Base-by-base conservation (phyloP, 257 asterid species). In the Haberlea rhodopensis region DNA sequence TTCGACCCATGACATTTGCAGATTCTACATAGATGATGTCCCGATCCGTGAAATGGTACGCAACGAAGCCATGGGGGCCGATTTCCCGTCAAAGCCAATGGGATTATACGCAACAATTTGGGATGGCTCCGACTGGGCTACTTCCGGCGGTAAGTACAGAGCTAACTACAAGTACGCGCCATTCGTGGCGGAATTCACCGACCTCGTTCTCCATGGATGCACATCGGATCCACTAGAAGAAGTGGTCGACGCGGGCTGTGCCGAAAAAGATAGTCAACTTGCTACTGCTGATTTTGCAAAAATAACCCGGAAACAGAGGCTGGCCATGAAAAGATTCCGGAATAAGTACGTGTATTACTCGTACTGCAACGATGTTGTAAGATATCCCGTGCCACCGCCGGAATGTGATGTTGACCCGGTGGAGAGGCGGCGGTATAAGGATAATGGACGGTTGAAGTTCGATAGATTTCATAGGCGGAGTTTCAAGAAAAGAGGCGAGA, bases 81-180 rank as follows among this genome's bases (percentile, higher is more conserved):
- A 91, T 75, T 91, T 77, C 58, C 98, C 98, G 19, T 82, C 91
- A n/a, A 91, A 91, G 67, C 98, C 98, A 0, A 91, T 91, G 96
- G 84, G 83, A 25, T 53, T 91, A 28, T 91, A 85, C 52, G 98
- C 98, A 29, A 91, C 98, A 13, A 88, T 91, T 46, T 91, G 98
- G 98, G 98, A 91, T 54, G 98, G 92, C 23, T 91, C 98, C 0
- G 95, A 83, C 52, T 91, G 98, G 98, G 98, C 98, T 26, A 91
- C 98, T 29, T n/a, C n/a, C n/a, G n/a, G n/a, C n/a, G n/a, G n/a
- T n/a, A n/a, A n/a, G n/a, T n/a, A n/a, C n/a, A n/a, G n/a, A n/a
- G n/a, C n/a, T n/a, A n/a, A n/a, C n/a, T n/a, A n/a, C n/a, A n/a
- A n/a, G n/a, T n/a, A n/a, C n/a, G n/a, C n/a, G n/a, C n/a, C n/a